A percentile compares a stretch with the other conserved stretches of the same genome.
Conservation (phyloP, 768 basidiomycete species). For the Russula vinacea region DNA sequence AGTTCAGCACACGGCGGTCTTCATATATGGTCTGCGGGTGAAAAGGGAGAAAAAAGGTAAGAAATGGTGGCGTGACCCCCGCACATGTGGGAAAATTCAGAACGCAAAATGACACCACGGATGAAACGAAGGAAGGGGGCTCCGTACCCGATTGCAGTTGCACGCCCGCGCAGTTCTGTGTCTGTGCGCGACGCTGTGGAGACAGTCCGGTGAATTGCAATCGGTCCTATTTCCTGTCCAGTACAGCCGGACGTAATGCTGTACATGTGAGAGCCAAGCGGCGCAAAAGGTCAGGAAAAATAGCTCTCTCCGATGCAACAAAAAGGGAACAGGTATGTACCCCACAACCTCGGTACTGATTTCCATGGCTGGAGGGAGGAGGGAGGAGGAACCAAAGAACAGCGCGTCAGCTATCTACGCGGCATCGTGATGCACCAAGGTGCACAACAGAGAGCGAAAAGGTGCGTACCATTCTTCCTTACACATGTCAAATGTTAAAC, state of each 20-base stretch:
- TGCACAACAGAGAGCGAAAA: background rate
- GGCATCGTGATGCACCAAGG: background rate
- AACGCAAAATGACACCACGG: constrained; percentile 5
- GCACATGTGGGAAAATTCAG: constrained; percentile 10
- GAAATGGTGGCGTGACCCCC: background rate
- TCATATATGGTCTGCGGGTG: constrained; percentile 31
- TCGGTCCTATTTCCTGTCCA: constrained; percentile 59
- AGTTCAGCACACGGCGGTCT: constrained; percentile 58
- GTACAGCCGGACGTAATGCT: constrained; percentile 66
- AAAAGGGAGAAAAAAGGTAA: background rate
- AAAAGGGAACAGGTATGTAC: constrained; percentile 14
- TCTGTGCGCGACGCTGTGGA: constrained; percentile 53
- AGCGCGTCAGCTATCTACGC: background rate
- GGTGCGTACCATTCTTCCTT: constrained; percentile 29
- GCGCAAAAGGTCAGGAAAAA: background rate
- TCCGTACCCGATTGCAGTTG: constrained; percentile 45
- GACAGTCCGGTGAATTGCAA: constrained; percentile 51
- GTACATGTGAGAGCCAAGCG: background rate
- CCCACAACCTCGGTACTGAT: constrained; percentile 31
- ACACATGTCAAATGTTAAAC: constrained; percentile 21
- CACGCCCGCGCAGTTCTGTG: constrained; percentile 60
- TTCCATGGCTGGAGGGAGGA: constrained; percentile 23
- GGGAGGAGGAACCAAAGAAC: background rate
- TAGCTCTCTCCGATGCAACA: background rate
- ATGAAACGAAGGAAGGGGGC: background rate